Percentiles rank a stretch among this genome's conserved stretches.
phyloP scores from a whole-genome alignment of 2,329 filamentous ascomycete species.

The Shiraia sp. region DNA sequence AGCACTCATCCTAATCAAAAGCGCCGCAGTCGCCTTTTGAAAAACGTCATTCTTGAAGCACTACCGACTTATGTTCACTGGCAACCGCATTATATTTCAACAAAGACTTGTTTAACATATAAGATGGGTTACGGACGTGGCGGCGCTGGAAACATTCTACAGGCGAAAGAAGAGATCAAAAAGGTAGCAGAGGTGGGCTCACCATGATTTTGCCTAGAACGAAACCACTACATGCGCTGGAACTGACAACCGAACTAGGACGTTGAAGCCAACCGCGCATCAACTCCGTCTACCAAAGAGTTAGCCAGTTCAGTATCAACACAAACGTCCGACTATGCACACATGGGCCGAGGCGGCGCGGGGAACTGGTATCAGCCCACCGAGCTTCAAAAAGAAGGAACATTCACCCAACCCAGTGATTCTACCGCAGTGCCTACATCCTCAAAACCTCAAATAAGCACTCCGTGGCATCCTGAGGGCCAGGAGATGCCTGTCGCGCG shows the following conservation, averaged over 20 bases:
- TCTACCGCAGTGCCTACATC: slow-evolving; percentile 32
- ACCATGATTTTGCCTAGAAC: too few species aligned
- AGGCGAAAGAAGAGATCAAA: slow-evolving; percentile 37
- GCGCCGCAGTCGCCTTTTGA: too few species aligned
- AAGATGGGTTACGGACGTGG: slow-evolving; percentile 48
- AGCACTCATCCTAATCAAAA: too few species aligned
- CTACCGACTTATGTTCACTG: too few species aligned
- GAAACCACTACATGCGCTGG: neutral
- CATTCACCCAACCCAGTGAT: slow-evolving; percentile 38
- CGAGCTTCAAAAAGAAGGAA: slow-evolving; percentile 44
- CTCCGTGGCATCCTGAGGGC: slow-evolving; percentile 40
- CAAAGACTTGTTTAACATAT: neutral
- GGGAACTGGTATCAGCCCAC: slow-evolving; percentile 53
- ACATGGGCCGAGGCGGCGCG: slow-evolving; percentile 51
- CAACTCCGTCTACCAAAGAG: slow-evolving; percentile 12
- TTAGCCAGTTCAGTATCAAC: slow-evolving; percentile 12
- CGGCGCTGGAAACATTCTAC: slow-evolving; percentile 51
- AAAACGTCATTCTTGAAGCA: too few species aligned
- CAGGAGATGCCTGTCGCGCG: slow-evolving; percentile 41
- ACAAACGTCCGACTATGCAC: slow-evolving; percentile 44
- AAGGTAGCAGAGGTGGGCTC: slow-evolving; percentile 35
- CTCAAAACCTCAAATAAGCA: slow-evolving; percentile 32
- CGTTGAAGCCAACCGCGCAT: slow-evolving; percentile 44
- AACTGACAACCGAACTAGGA: slow-evolving; percentile 31
- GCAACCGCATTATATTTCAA: neutral